Base-by-base conservation (phyloP, 1,139 yeast genomes). In the Zygotorulaspora mrakii region DNA sequence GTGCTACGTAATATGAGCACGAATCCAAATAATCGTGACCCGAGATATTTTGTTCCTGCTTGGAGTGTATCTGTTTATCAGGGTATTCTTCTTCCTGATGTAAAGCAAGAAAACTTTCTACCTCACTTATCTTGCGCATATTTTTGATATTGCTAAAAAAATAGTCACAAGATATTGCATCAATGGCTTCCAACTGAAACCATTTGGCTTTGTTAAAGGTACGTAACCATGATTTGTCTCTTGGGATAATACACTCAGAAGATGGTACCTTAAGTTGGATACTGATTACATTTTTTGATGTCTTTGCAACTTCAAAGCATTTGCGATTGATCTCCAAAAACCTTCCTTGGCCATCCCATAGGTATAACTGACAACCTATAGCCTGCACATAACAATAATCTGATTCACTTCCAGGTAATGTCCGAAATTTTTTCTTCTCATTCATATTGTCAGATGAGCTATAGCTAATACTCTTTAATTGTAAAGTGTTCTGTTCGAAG, bases 41-140 rank as follows among this genome's bases (percentile, higher is more conserved):
- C 13, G 24, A 21, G 5, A 32, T 34, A 4, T 30, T 27, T 7
- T 29, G 29, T 10, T 24, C 23, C 17, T 33, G 11, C n/a, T 7
- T 10, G 27, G 27, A 7, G 11, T 24, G 13, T n/a, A 5, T 9
- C 13, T 10, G 13, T 11, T 24, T 11, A 11, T 10, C n/a, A 7
- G 6, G 6, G n/a, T 6, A 5, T n/a, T 42, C 46, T 12, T 47
- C 49, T 6, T 37, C 29, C 31, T 51, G 39, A 13, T 47, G 44
- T 17, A 57, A 39, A 2, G 47, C 36, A 18, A 57, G 46, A 25
- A 45, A 53, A 2, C 49, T 45, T 24, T 45, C 43, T 1, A 47
- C 53, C 36, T 56, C 55, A 39, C 61, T 56, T 2, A 57, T 42
- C 32, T 52, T 55, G 5, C 47, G 47, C 5, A 34, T 17, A 24